Base-by-base conservation (phyloP, 257 asterid species). In the Gentiana dahurica region DNA sequence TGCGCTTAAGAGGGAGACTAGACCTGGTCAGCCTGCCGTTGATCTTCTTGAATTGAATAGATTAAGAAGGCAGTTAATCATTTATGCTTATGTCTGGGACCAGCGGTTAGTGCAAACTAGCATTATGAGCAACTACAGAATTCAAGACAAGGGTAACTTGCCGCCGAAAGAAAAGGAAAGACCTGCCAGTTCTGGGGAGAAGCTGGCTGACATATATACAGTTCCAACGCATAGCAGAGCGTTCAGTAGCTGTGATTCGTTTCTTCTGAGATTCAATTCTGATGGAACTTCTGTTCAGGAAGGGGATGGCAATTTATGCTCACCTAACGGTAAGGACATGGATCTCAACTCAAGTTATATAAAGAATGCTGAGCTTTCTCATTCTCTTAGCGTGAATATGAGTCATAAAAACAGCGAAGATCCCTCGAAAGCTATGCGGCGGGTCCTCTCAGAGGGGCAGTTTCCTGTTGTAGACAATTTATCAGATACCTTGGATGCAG, bases 221-320 rank as follows among this genome's bases (percentile, higher is more conserved):
- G 64, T 55, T 70, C 65, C 83, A 57, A 75, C 77, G 70, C 67
- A 75, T 32, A 70, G 69, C 47, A 81, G 79, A 75, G 82, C 88
- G 62, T 82, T 82, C 68, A 72, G 68, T 57, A 77, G 86, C 75
- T 77, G 60, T 67, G 86, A 77, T 78, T 83, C 90, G 63, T 86
- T 80, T 73, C 70, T 74, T 64, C 64, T 64, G 67, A 72, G 68
- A 75, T 55, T 66, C 60, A 77, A 77, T 61, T 78, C 86, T 57
- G 74, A 76, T 51, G 63, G 50, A 49, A 44, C 59, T 8, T 54
- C 55, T 44, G 59, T 54, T 60, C 82, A 72, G 35, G 77, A 60
- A 61, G 83, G 66, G 43, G 24, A 24, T 24, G 9, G 68, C 67
- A 75, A 49, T 65, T 57, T 54, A 48, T 39, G 38, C 73, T 67